Evolutionary conservation across 108 stramenopile genomes (phyloP), one percentile per base, ranked within the genome.

Genomic region (Mediolabrus comicus): DNA sequence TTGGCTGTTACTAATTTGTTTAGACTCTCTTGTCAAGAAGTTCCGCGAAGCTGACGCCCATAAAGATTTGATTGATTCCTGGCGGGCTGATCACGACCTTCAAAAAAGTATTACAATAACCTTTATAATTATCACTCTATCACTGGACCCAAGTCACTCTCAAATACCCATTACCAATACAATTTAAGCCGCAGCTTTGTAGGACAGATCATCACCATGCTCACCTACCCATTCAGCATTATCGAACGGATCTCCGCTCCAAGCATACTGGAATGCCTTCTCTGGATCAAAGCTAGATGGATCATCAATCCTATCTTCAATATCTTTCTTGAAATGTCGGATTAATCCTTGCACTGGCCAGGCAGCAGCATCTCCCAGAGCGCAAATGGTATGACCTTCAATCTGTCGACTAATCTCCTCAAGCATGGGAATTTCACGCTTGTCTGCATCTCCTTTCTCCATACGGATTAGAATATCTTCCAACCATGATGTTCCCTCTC

Each of bases 341-440:
- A 98, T 77, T 52, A 99, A 79, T 27, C 99, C 97, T 82, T 99
- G 99, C 4, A 99, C 95, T 52, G 99, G 99, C 99, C 99, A 99
- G 14, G 99, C 99, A 6, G 99, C 99, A 3, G 99, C 99, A 73
- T 99, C 99, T 28, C 99, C 99, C n/a, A 99, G 81, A 9, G 99
- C 99, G 79, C 99, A 99, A 63, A 99, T 99, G 58, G 99, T 99
- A 79, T 99, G 99, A 46, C 98, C 98, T 80, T 99, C 99, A 75
- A 99, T 99, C 72, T 97, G 95, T 25, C 99, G 92, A 38, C 95
- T 86, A 72, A 99, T 98, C 83, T 99, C 99, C 83, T 99, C 99
- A 58, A 99, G 91, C 99, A 99, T 99, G 71, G 98, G 97, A 54
- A 99, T 98, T 76, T 99, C 99, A 19, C 98, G 87, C 85, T 91